Evolutionary conservation across 75 land plant genomes (phyloP).

Genomic region (Azolla pinnata): DNA sequence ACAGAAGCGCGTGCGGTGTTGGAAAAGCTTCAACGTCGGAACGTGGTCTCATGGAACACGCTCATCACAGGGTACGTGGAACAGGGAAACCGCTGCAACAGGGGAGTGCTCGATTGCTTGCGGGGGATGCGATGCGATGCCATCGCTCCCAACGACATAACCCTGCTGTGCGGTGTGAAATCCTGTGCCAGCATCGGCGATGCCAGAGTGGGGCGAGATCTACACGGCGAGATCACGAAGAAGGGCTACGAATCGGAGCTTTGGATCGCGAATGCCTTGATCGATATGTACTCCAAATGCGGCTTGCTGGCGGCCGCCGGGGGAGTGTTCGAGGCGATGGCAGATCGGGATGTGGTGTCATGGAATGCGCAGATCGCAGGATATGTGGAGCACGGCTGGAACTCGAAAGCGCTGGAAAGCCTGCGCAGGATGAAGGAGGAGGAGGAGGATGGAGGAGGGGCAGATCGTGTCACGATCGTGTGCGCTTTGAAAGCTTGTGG

Average conservation of each 20-base stretch:
- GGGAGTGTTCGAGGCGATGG: conserved; percentile 20
- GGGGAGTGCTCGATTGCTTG: conserved; percentile 27
- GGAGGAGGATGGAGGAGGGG: conserved; percentile 1
- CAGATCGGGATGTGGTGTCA: conserved; percentile 16
- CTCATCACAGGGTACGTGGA: conserved; percentile 20
- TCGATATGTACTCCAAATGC: conserved; percentile 66
- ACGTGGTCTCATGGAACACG: conserved; percentile 25
- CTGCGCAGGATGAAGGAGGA: too few relatives aligned
- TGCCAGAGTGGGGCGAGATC: conserved; percentile 5
- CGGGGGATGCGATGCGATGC: conserved; percentile 40
- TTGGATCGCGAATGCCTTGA: conserved; percentile 33
- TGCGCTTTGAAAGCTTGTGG: conserved; percentile 20
- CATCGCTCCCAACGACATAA: conserved; percentile 34
- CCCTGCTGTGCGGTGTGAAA: conserved; percentile 42
- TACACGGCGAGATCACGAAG: conserved; percentile 21
- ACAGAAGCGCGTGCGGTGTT: conserved; percentile 13
- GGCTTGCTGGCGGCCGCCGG: conserved; percentile 28
- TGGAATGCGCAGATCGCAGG: conserved; percentile 40
- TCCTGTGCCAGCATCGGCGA: conserved; percentile 39
- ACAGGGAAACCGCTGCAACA: conserved; percentile 23
- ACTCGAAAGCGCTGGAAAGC: conserved; percentile 12
- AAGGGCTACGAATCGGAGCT: conserved; percentile 12
- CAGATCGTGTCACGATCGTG: conserved; percentile 15
- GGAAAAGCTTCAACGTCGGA: conserved; percentile 11
- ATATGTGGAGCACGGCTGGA: conserved; percentile 19